Percentiles rank a stretch among this genome's conserved stretches.
phyloP scores from a whole-genome alignment of 768 basidiomycete genomes.

The Pholiota microspora region DNA sequence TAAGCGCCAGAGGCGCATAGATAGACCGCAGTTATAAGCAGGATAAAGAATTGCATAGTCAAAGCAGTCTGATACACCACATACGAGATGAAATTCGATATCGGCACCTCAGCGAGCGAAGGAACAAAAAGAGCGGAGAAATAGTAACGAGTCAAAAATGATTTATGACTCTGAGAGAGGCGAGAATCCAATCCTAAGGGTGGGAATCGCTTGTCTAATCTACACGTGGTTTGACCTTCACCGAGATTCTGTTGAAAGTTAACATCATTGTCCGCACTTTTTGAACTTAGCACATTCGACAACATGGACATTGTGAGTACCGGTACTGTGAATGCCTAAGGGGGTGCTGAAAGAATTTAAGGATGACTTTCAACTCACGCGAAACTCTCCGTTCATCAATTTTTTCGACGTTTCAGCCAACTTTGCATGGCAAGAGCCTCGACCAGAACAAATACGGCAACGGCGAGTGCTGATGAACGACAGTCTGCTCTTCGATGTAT shows the following conservation, averaged over 20 bases:
- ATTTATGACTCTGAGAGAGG: no score
- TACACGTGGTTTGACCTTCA: not conserved
- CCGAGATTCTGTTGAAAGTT: not conserved
- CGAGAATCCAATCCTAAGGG: not conserved
- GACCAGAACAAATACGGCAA: slow-evolving; percentile 55
- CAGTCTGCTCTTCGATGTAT: slow-evolving; percentile 69
- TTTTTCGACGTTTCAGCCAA: slow-evolving; percentile 54
- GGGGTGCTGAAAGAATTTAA: slow-evolving; percentile 8
- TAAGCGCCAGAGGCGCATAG: no score
- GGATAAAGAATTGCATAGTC: no score
- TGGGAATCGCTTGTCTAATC: slow-evolving; percentile 1
- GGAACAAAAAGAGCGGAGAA: no score
- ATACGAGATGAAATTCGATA: no score
- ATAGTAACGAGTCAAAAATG: no score
- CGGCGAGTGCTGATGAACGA: slow-evolving; percentile 63
- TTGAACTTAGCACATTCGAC: no score
- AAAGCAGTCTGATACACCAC: no score
- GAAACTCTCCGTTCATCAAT: slow-evolving; percentile 22
- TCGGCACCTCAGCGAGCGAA: no score
- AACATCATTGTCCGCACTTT: not conserved
- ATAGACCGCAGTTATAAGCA: no score
- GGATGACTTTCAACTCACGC: slow-evolving; percentile 20
- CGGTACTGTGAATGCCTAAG: not conserved
- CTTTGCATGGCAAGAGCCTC: slow-evolving; percentile 61
- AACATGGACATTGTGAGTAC: slow-evolving; percentile 24